A percentile compares a stretch with the other conserved stretches of the same genome.
Conservation (phyloP, 768 basidiomycete genomes). For the Tulasnella sp. region DNA sequence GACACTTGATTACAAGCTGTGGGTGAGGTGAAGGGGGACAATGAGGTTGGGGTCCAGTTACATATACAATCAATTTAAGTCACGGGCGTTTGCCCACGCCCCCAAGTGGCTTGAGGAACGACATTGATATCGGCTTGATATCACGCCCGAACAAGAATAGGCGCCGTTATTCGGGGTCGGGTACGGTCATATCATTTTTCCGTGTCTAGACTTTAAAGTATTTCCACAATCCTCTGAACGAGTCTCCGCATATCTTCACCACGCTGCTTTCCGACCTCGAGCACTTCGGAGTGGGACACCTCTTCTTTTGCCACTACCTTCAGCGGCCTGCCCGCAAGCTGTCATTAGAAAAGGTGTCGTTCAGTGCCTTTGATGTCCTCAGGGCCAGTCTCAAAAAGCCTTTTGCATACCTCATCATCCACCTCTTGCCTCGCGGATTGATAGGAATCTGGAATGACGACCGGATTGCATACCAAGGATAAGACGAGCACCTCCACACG, state of each 20-base stretch:
- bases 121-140: no score
- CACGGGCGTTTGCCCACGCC: no score
- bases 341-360: slow-evolving; percentile 2
- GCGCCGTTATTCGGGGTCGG: no score
- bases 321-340: slow-evolving; percentile 54
- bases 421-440: slow-evolving; percentile 64
- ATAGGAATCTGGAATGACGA: slow-evolving; percentile 60
- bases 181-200: no score
- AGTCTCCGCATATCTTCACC: slow-evolving; percentile 61
- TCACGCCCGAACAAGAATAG: no score
- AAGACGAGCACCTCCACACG: slow-evolving; percentile 67
- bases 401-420: slow-evolving; percentile 49
- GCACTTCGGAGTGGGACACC: slow-evolving; percentile 73
- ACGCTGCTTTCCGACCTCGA: slow-evolving; percentile 52
- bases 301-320: slow-evolving; percentile 34
- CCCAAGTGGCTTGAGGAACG: no score
- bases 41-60: no score
- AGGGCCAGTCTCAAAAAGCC: slow-evolving; percentile 20
- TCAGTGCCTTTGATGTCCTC: neutral
- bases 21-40: no score
- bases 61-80: no score
- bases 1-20: no score
- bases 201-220: neutral
- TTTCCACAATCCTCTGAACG: slow-evolving; percentile 49
- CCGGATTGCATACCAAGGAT: slow-evolving; percentile 78